Evolutionary conservation across 495 filamentous ascomycete genomes (phyloP), one percentile per base, ranked within the genome.

Genomic region (Chaetomium cochliodes): DNA sequence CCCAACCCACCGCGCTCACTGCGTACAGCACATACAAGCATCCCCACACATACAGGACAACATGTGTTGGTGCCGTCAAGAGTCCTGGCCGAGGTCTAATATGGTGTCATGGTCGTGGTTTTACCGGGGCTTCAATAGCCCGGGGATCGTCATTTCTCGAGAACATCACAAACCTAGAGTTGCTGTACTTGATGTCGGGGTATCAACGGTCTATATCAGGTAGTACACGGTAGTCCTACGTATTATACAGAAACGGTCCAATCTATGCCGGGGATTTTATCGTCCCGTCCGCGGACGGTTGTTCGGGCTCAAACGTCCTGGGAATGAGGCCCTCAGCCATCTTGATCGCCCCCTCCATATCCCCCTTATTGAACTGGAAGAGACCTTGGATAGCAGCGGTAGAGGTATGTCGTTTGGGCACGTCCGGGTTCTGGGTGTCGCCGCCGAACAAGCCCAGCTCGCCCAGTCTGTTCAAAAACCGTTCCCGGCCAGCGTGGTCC

Each of bases 351-450:
- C 91, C 91, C 65, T 92, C 85, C 82, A 93, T 89, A 68, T 94
- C 82, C 51, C 86, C 88, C 78, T 97, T 98, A 75, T 96, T 94
- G 71, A 93, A 96, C 74, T 97, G 79, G 75, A 98, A 97, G 59
- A 97, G 72, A 3, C 94, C 94, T 77, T 98, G 94, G 41, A 97
- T 84, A 8, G 92, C 90, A 22, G 94, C 94, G 3, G 92, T 90
- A 66, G 92, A 97, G 8, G 90, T 89, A 22, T 78, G 84, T 51
- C 79, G 79, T 62, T 74, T 72, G 16, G 80, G 78, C 30, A 80
- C 79, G 22, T 60, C 62, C 2, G 75, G 74, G 39, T 80, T 80
- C 25, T 70, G 64, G 42, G 26, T 63, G 20, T 74, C 72, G 25
- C 76, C 73, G 3, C 74, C 74, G 53, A 86, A 77, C 47, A 86